These are phyloP conservation scores for Exophiala phaeomuriformis DNA, from an alignment of 2,329 filamentous ascomycete genomes.

Conservation along the genomic window DNA sequence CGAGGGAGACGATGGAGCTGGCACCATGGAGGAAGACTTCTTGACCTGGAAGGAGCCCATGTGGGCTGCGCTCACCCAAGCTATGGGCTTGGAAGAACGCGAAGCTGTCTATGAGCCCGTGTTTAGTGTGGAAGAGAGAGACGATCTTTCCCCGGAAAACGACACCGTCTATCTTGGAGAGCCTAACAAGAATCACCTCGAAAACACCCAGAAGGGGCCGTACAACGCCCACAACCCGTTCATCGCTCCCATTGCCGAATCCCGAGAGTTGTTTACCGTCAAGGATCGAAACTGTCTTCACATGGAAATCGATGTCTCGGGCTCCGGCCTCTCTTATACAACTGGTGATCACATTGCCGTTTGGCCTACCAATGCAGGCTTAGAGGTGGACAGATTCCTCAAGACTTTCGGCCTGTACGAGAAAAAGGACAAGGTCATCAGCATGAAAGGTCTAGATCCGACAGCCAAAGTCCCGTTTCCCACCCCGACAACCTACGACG, in stretches of 20 bases:
- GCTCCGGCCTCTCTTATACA: conserved; percentile 84
- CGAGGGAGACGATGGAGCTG: conserved; percentile 94
- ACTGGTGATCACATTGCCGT: conserved; percentile 96
- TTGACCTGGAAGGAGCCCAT: conserved; percentile 98
- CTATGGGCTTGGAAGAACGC: conserved; percentile 86
- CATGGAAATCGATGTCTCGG: conserved; percentile 86
- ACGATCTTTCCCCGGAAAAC: conserved; percentile 65
- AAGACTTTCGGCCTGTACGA: conserved; percentile 65
- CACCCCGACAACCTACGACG: conserved; percentile 91
- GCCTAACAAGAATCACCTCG: conserved; percentile 91
- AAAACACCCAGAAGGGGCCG: conserved; percentile 73
- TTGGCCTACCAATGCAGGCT: conserved; percentile 93
- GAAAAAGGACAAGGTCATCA: conserved; percentile 76
- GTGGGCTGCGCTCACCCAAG: conserved; percentile 78
- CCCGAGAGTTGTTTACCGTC: conserved; percentile 80
- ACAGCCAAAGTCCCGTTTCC: conserved; percentile 98
- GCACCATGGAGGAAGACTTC: conserved; percentile 99
- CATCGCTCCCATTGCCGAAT: conserved; percentile 87
- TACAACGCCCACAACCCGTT: conserved; percentile 96
- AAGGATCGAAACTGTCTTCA: conserved; percentile 93
- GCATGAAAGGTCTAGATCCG: conserved; percentile 82
- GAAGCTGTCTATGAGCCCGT: conserved; percentile 93
- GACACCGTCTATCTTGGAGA: conserved; percentile 88
- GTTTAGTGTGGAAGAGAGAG: conserved; percentile 72
- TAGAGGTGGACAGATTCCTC: conserved; percentile 85